Percentiles rank a stretch among this genome's conserved stretches.
These are phyloP conservation scores for Aspergillus leporis DNA, from an alignment of 495 filamentous ascomycete species.

Conservation along the genomic window DNA sequence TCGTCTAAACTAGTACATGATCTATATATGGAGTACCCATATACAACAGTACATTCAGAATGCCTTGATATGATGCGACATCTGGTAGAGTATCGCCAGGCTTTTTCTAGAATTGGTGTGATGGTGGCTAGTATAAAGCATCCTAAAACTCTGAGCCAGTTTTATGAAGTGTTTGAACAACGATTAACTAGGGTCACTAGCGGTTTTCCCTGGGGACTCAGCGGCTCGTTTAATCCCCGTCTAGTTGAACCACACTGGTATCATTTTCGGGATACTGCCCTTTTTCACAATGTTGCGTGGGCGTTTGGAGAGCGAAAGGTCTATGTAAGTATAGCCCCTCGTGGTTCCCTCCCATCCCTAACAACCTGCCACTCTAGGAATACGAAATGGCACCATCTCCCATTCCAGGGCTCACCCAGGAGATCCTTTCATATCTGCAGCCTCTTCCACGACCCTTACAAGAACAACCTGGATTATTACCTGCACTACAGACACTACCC, in stretches of 20 bases:
- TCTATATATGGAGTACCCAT: too few relatives aligned
- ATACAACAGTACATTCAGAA: neutral
- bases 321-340: neutral
- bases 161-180: slow-evolving; percentile 1
- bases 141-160: neutral
- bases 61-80: neutral
- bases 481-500: neutral
- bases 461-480: neutral
- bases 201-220: neutral
- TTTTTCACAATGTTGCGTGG: neutral
- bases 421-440: neutral
- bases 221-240: neutral
- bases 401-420: neutral
- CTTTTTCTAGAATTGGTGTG: neutral
- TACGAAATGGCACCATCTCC: neutral
- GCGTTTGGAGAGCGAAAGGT: neutral
- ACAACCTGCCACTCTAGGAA: neutral
- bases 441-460: neutral
- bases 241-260: neutral
- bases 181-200: neutral
- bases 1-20: neutral
- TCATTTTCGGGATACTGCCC: neutral
- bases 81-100: slow-evolving; percentile 1
- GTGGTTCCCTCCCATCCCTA: neutral
- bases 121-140: neutral